These are phyloP conservation scores for Aspergillus sclerotialis DNA, from an alignment of 2,329 filamentous ascomycete species.

Conservation along the genomic window DNA sequence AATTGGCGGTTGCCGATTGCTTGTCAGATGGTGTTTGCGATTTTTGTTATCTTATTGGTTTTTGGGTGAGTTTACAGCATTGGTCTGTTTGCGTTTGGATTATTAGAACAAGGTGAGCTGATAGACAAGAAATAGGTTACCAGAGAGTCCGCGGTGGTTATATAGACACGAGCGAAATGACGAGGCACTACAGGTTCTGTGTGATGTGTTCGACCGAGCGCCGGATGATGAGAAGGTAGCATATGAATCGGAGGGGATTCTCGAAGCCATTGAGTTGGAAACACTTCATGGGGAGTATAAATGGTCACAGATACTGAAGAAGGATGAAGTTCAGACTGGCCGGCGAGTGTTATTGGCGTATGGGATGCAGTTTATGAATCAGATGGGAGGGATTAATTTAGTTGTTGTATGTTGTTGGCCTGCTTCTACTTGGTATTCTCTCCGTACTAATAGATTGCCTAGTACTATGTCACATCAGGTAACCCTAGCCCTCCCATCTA, in stretches of 20 bases:
- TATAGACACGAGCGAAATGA: conserved; percentile 35
- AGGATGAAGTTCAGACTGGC: conserved; percentile 38
- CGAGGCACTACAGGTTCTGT: conserved; percentile 18
- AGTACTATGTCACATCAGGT: conserved; percentile 22
- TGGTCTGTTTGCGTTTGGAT: too few relatives aligned
- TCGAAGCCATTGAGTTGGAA: conserved; percentile 40
- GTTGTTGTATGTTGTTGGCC: conserved; percentile 32
- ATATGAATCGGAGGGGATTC: conserved; percentile 31
- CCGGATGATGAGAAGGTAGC: conserved; percentile 16
- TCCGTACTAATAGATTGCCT: background rate
- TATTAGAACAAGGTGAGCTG: too few relatives aligned
- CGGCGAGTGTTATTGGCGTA: conserved; percentile 42
- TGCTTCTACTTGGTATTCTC: background rate
- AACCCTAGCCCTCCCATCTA: too few relatives aligned
- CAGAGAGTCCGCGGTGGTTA: conserved; percentile 39
- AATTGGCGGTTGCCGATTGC: conserved; percentile 43
- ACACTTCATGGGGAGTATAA: conserved; percentile 24
- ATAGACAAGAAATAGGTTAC: conserved; percentile 19
- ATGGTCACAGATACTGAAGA: conserved; percentile 37
- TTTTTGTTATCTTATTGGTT: conserved; percentile 35
- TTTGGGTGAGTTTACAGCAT: conserved; percentile 13
- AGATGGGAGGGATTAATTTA: conserved; percentile 43
- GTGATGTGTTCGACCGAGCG: conserved; percentile 19
- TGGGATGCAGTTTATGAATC: conserved; percentile 46
- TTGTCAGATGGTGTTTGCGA: conserved; percentile 39